A percentile compares a stretch with the other conserved stretches of the same genome.
phyloP scores from a whole-genome alignment of 768 basidiomycete species.

The Phlebiopsis flavidoalba region DNA sequence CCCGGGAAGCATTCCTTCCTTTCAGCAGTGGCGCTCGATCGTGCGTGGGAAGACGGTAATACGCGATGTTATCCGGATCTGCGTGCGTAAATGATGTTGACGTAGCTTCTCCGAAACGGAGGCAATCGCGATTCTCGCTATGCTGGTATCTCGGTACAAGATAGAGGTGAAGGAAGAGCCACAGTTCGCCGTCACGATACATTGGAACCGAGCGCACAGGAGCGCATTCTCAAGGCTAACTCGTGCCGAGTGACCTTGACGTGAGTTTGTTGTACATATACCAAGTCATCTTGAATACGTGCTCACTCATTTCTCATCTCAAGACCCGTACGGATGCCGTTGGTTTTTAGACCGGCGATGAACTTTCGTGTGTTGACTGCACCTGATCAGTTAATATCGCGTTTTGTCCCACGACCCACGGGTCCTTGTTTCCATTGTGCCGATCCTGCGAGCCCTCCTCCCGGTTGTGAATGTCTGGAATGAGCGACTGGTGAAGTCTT shows the following conservation, averaged over 20 bases:
- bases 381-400: not conserved
- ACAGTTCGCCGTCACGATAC: conserved; percentile 38
- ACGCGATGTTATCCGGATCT: not conserved
- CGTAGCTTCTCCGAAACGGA: conserved; percentile 43
- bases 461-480: too few species aligned
- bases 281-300: not conserved
- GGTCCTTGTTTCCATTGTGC: too few species aligned
- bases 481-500: too few species aligned
- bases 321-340: conserved; percentile 17
- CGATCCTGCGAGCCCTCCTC: too few species aligned
- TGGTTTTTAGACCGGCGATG: conserved; percentile 14
- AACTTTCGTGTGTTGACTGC: not conserved
- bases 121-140: conserved; percentile 43
- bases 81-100: not conserved
- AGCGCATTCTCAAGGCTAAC: conserved; percentile 15
- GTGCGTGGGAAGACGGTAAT: conserved; percentile 22
- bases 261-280: conserved; percentile 13
- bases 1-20: conserved; percentile 49
- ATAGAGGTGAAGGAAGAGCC: conserved; percentile 31
- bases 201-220: conserved; percentile 41
- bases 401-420: not conserved
- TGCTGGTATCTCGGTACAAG: conserved; percentile 43
- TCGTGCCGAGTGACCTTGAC: conserved; percentile 18
- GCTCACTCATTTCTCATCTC: not conserved
- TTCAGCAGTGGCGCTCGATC: conserved; percentile 44